Base-by-base conservation (phyloP, 2,329 filamentous ascomycete genomes). In the Colletotrichum kahawae region DNA sequence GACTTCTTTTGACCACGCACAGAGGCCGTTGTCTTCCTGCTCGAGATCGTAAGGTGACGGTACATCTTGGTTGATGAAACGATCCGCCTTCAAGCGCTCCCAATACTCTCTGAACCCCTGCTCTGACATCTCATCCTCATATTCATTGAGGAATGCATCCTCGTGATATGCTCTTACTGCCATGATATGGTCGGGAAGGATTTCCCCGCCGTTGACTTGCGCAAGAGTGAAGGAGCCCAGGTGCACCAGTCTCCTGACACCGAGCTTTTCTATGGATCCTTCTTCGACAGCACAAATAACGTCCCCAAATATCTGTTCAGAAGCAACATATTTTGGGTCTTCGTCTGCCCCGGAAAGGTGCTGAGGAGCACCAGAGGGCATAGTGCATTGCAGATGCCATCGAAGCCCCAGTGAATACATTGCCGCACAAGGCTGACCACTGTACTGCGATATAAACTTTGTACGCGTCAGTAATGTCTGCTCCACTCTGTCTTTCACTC, bases 21-120 rank as follows among this genome's bases (percentile, higher is more conserved):
- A 48, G n/a, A 51, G n/a, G 0, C 43, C 43, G n/a, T 24, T 0
- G n/a, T 0, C 43, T 51, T 51, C 0, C n/a, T 1, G 0, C 43
- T 51, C 43, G 10, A 51, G 43, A n/a, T 21, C 43, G 43, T 51
- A 51, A 0, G 43, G 43, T 13, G 43, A 51, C 43, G 38, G 38
- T 48, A 43, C 0, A 43, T 0, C 38, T 43, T 18, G 38, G 6
- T 43, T 43, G 38, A 43, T 43, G 6, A 43, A 43, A 43, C 38
- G 18, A n/a, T 43, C 38, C 0, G 0, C 18, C 18, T 43, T 43
- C 38, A 43, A n/a, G 5, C 9, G 4, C 0, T 43, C 18, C 18
- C 38, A 43, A 0, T 43, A 43, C 18, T 43, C 9, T 43, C 38
- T 43, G 38, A 43, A 43, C 38, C 38, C 38, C n/a, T 43, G 38